Percentiles rank a stretch among this genome's conserved stretches.
These are phyloP conservation scores for Solanum ossicruentum DNA, from an alignment of 257 asterid species.

Conservation along the genomic window DNA sequence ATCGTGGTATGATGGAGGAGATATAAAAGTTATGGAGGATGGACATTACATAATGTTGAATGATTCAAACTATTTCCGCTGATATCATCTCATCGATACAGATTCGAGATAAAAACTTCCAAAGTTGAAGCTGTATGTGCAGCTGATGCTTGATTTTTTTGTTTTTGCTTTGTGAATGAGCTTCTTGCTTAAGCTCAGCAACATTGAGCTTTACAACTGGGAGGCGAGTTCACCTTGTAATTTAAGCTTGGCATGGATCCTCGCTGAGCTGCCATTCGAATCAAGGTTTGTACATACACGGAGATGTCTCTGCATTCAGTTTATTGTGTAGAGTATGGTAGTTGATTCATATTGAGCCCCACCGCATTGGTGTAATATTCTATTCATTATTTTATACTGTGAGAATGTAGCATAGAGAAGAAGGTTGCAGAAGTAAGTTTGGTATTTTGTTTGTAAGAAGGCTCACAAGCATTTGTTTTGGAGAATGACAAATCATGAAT, in stretches of 20 bases:
- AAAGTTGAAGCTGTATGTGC: conserved; percentile 7
- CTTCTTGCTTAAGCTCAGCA: neutral
- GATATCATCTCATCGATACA: neutral
- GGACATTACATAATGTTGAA: conserved; percentile 48
- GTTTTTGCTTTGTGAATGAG: neutral
- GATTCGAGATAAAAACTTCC: neutral
- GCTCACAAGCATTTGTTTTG: neutral
- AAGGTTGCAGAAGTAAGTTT: neutral
- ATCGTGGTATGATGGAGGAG: conserved; percentile 54
- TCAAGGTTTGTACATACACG: neutral
- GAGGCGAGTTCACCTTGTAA: neutral
- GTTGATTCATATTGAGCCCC: neutral
- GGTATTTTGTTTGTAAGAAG: neutral
- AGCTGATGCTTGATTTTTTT: neutral
- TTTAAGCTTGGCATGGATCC: neutral
- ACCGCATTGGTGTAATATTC: neutral
- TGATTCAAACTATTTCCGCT: conserved; percentile 37
- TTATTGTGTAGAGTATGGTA: neutral
- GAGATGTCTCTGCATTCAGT: neutral
- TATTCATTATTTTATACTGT: neutral
- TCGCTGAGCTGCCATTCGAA: neutral
- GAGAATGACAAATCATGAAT: neutral
- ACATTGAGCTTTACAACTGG: neutral
- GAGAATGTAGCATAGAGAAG: neutral
- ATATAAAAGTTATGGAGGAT: conserved; percentile 35